Conservation (phyloP, 192 early-diverging fungal genomes). For the Pilobolus umbonatus region DNA sequence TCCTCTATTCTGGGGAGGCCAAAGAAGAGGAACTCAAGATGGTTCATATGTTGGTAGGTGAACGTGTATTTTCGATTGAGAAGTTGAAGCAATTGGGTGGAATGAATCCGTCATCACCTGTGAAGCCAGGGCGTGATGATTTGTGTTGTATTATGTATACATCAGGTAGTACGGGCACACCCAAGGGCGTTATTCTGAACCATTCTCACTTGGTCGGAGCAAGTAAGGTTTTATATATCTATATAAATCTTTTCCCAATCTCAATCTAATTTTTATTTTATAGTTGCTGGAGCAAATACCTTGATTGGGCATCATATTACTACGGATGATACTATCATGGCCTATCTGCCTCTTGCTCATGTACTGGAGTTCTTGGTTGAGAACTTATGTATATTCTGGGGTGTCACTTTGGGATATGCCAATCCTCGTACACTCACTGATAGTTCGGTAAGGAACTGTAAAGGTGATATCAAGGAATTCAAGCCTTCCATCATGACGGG, state of each 20-base stretch:
- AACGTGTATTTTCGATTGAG: slow-evolving; percentile 60
- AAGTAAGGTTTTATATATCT: slow-evolving; percentile 29
- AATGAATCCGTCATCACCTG: slow-evolving; percentile 53
- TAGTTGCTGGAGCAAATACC: slow-evolving; percentile 57
- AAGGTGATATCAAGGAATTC: slow-evolving; percentile 60
- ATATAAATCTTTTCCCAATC: neutral
- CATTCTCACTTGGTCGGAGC: slow-evolving; percentile 82
- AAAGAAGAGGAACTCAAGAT: slow-evolving; percentile 46
- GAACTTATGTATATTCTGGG: slow-evolving; percentile 30
- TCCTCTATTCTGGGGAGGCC: slow-evolving; percentile 69
- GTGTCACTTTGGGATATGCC: slow-evolving; percentile 53
- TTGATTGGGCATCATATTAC: slow-evolving; percentile 46
- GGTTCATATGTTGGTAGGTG: slow-evolving; percentile 43
- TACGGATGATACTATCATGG: slow-evolving; percentile 59
- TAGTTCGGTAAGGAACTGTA: slow-evolving; percentile 53
- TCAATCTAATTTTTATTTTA: slow-evolving; percentile 33
- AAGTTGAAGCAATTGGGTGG: slow-evolving; percentile 60
- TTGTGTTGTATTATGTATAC: slow-evolving; percentile 86
- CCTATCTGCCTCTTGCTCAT: slow-evolving; percentile 84
- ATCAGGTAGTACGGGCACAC: slow-evolving; percentile 85
- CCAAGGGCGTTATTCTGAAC: slow-evolving; percentile 86
- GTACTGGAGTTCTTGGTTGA: slow-evolving; percentile 57
- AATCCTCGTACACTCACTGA: slow-evolving; percentile 52
- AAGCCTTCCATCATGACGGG: slow-evolving; percentile 54
- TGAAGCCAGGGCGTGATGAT: slow-evolving; percentile 65